phyloP scores from a whole-genome alignment of 768 basidiomycete species.

The Lanmaoa rubissima region DNA sequence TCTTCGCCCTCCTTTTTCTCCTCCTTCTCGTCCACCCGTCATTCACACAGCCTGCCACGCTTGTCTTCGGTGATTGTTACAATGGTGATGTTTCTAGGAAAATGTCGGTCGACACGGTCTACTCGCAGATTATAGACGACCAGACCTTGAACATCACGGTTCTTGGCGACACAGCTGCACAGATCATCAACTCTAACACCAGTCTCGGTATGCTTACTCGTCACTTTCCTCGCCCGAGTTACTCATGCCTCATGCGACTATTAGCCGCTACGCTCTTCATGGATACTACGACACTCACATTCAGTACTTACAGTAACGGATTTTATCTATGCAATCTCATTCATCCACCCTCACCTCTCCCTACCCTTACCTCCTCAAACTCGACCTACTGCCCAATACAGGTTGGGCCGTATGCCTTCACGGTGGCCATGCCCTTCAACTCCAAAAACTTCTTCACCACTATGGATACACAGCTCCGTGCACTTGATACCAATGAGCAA shows the following conservation, averaged over 20 bases:
- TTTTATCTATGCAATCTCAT: slow-evolving; percentile 78
- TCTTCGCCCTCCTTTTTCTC: slow-evolving; percentile 9
- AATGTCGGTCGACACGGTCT: slow-evolving; percentile 66
- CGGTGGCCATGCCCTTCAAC: slow-evolving; percentile 67
- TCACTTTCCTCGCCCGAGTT: background rate
- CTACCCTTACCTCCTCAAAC: slow-evolving; percentile 37
- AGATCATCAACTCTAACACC: slow-evolving; percentile 58
- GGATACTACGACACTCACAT: slow-evolving; percentile 75
- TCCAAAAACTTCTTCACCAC: slow-evolving; percentile 75
- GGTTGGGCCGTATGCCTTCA: slow-evolving; percentile 79
- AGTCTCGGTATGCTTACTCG: slow-evolving; percentile 56
- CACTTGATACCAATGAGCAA: slow-evolving; percentile 81
- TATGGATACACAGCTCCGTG: slow-evolving; percentile 77
- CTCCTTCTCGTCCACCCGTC: slow-evolving; percentile 26
- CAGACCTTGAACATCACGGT: slow-evolving; percentile 66
- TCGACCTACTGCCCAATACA: slow-evolving; percentile 70
- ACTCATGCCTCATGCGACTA: slow-evolving; percentile 1
- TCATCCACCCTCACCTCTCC: slow-evolving; percentile 73
- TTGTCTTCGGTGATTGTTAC: slow-evolving; percentile 72
- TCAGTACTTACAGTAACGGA: slow-evolving; percentile 66
- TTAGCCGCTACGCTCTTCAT: slow-evolving; percentile 81
- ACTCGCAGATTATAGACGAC: slow-evolving; percentile 61
- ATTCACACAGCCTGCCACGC: slow-evolving; percentile 55
- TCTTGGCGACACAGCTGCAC: slow-evolving; percentile 58
- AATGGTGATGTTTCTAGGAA: slow-evolving; percentile 50